These are phyloP conservation scores for Epichloe scottii DNA, from an alignment of 2,329 filamentous ascomycete genomes.

Conservation along the genomic window DNA sequence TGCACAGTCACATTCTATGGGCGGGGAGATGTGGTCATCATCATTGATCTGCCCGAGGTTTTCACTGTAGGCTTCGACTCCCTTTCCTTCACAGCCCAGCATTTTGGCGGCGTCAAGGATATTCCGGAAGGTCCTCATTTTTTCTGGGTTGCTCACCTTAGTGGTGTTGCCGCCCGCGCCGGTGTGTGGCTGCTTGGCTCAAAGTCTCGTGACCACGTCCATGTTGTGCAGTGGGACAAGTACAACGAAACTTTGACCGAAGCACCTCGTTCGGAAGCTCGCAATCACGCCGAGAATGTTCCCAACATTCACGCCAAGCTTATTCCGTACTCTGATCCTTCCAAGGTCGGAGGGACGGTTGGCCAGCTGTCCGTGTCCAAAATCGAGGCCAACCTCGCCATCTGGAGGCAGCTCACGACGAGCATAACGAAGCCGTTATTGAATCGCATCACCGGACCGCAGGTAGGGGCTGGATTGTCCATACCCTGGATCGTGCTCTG, in stretches of 20 bases:
- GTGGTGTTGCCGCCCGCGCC: conserved; percentile 34
- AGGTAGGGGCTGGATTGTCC: conserved; percentile 35
- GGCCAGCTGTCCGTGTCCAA: conserved; percentile 10
- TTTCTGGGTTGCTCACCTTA: conserved; percentile 42
- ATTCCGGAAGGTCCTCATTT: conserved; percentile 46
- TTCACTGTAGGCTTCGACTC: conserved; percentile 43
- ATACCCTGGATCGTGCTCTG: conserved; percentile 39
- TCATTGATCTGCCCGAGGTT: conserved; percentile 36
- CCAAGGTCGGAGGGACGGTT: conserved; percentile 10
- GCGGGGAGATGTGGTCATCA: conserved; percentile 38
- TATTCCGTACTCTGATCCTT: conserved; percentile 31
- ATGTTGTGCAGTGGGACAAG: conserved; percentile 42
- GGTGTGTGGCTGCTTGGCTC: conserved; percentile 44
- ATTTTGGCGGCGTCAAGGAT: conserved; percentile 41
- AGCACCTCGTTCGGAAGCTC: conserved; percentile 32
- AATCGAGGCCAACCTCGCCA: conserved; percentile 17
- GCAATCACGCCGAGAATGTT: conserved; percentile 30
- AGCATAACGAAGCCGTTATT: conserved; percentile 34
- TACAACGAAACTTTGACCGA: conserved; percentile 42
- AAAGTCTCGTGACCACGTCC: conserved; percentile 19
- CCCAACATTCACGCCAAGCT: conserved; percentile 27
- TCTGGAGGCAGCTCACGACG: conserved; percentile 41
- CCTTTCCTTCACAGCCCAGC: conserved; percentile 31
- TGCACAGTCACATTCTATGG: conserved; percentile 16
- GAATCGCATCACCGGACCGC: conserved; percentile 31